Conservation (phyloP, 2,329 filamentous ascomycete genomes). For the Cladophialophora immunda region DNA sequence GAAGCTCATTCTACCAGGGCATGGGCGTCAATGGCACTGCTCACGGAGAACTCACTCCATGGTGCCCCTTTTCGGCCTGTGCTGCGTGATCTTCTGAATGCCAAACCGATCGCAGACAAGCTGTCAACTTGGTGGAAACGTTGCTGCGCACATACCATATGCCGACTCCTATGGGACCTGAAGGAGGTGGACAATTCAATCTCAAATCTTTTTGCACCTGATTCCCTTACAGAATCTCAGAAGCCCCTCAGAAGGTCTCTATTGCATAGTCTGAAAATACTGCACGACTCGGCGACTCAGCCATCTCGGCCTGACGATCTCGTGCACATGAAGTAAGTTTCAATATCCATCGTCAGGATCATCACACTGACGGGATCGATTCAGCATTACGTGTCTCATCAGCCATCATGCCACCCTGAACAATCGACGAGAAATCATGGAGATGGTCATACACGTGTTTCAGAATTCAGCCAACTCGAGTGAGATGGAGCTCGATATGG, state of each 20-base stretch:
- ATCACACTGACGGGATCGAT: too few relatives aligned
- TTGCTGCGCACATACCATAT: not conserved
- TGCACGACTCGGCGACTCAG: conserved; percentile 2
- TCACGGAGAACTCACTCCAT: not conserved
- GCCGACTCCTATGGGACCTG: not conserved
- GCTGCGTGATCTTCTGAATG: too few relatives aligned
- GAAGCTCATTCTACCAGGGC: conserved; percentile 1
- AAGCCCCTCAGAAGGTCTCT: not conserved
- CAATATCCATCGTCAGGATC: too few relatives aligned
- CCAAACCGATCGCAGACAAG: not conserved
- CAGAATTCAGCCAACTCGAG: too few relatives aligned
- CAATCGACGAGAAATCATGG: too few relatives aligned
- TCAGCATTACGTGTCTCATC: too few relatives aligned
- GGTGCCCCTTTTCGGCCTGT: too few relatives aligned
- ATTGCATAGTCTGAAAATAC: not conserved
- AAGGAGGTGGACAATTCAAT: not conserved
- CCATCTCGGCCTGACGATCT: not conserved
- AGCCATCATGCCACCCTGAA: too few relatives aligned
- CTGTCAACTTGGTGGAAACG: not conserved
- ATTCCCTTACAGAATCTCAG: not conserved
- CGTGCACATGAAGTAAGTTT: conserved; percentile 9
- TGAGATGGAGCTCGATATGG: too few relatives aligned
- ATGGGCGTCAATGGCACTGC: not conserved
- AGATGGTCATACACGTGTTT: too few relatives aligned
- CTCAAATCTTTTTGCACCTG: not conserved